phyloP scores from a whole-genome alignment of 768 basidiomycete species.

The Boletus rubroflammeus region DNA sequence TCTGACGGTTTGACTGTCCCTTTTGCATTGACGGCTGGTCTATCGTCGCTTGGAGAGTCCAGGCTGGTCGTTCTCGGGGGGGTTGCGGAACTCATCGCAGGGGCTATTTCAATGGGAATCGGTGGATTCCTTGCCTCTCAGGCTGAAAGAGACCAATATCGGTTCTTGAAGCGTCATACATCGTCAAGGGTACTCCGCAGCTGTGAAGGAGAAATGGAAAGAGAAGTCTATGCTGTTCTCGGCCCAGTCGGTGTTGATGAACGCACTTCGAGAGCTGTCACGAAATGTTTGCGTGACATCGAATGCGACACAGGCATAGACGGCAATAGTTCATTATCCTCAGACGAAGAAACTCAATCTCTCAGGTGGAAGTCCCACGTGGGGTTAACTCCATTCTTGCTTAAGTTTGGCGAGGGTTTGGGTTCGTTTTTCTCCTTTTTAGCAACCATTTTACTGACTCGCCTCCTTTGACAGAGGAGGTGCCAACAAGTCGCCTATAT shows the following conservation, averaged over 20 bases:
- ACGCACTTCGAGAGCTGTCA: conserved; percentile 71
- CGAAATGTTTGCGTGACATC: conserved; percentile 65
- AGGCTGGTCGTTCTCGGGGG: conserved; percentile 93
- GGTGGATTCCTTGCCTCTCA: conserved; percentile 97
- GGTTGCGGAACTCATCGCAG: conserved; percentile 92
- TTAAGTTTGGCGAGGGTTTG: conserved; percentile 94
- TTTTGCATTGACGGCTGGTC: conserved; percentile 85
- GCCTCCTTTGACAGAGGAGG: conserved; percentile 60
- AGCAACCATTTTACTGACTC: not conserved
- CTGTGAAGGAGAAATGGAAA: conserved; percentile 94
- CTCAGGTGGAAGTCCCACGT: conserved; percentile 72
- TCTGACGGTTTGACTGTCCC: conserved; percentile 90
- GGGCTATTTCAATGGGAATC: conserved; percentile 97
- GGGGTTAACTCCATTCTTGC: conserved; percentile 88
- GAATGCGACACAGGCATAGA: conserved; percentile 43
- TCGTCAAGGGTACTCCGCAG: conserved; percentile 80
- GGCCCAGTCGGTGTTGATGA: conserved; percentile 90
- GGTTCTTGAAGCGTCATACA: conserved; percentile 72
- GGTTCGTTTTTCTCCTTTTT: conserved; percentile 44
- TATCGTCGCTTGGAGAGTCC: conserved; percentile 85
- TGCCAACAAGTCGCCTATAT: conserved; percentile 80
- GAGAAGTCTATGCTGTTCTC: conserved; percentile 86
- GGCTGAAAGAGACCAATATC: conserved; percentile 93
- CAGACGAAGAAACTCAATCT: conserved; percentile 54
- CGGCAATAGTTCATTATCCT: conserved; percentile 13